A percentile compares a stretch with the other conserved stretches of the same genome.
Evolutionary conservation across 2,329 filamentous ascomycete genomes (phyloP).

Genomic region (Aurifilum marmelostoma): DNA sequence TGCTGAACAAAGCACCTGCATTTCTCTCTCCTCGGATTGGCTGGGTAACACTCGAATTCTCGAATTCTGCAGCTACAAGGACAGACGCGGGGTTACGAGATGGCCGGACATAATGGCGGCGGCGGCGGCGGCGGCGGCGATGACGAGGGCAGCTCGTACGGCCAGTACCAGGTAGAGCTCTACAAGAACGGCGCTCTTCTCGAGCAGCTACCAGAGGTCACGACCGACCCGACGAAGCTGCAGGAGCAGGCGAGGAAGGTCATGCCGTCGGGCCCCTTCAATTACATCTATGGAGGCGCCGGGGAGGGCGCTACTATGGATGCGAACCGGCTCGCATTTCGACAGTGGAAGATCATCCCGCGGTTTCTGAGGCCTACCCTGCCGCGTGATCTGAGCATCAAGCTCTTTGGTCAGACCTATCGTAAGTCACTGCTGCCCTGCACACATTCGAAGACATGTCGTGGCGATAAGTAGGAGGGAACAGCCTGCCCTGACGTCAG

Average conservation of each 20-base stretch:
- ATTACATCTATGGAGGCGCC: constrained; percentile 66
- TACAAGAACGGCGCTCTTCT: constrained; percentile 56
- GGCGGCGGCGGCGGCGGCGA: constrained; percentile 6
- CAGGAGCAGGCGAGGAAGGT: constrained; percentile 56
- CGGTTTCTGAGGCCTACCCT: constrained; percentile 51
- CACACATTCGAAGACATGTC: neutral
- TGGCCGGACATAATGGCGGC: constrained; percentile 19
- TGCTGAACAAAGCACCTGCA: neutral
- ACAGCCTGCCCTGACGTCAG: constrained; percentile 13
- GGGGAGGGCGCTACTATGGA: constrained; percentile 64
- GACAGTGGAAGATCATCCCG: constrained; percentile 55
- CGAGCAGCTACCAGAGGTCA: constrained; percentile 53
- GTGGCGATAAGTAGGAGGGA: neutral
- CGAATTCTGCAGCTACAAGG: neutral
- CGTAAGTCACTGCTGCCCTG: constrained; percentile 34
- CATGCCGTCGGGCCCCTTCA: constrained; percentile 54
- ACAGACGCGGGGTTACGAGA: constrained; percentile 1
- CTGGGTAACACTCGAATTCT: neutral
- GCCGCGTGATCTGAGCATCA: constrained; percentile 52
- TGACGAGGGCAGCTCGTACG: constrained; percentile 30
- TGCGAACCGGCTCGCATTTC: constrained; percentile 61
- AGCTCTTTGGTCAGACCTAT: constrained; percentile 56
- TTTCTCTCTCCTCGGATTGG: too few relatives aligned
- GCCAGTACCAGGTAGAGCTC: constrained; percentile 43
- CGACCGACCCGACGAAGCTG: constrained; percentile 61